Evolutionary conservation across 805 yeast genomes (phyloP).

Genomic region (Nakazawaea laoshanensis): DNA sequence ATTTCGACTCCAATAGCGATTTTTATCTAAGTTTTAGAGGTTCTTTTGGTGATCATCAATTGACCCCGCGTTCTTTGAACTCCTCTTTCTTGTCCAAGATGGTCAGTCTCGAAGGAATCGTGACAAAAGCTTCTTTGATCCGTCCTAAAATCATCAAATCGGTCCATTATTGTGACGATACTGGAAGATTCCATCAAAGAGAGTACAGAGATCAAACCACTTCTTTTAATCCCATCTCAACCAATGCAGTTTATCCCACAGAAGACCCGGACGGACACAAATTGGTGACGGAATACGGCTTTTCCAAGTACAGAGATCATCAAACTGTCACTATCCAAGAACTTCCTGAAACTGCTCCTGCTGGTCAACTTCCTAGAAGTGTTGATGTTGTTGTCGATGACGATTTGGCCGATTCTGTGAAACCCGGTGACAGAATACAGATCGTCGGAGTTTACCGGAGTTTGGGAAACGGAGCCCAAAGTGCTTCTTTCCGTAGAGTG

Average conservation of each 20-base stretch:
- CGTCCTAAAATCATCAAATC: slow-evolving; percentile 88
- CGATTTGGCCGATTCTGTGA: slow-evolving; percentile 83
- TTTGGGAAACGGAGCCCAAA: slow-evolving; percentile 62
- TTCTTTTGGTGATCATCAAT: slow-evolving; percentile 80
- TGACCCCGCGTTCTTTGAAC: slow-evolving; percentile 81
- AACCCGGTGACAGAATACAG: slow-evolving; percentile 95
- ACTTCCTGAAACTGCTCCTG: slow-evolving; percentile 96
- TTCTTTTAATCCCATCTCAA: slow-evolving; percentile 73
- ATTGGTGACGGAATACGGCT: slow-evolving; percentile 85
- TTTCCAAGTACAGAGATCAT: slow-evolving; percentile 86
- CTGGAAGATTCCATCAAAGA: slow-evolving; percentile 80
- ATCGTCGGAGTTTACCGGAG: slow-evolving; percentile 91
- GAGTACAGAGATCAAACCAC: slow-evolving; percentile 92
- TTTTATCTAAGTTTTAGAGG: slow-evolving; percentile 81
- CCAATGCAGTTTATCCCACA: slow-evolving; percentile 84
- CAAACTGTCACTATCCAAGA: slow-evolving; percentile 92
- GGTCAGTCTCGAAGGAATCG: slow-evolving; percentile 90
- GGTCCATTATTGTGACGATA: slow-evolving; percentile 84
- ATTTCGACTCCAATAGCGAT: slow-evolving; percentile 50
- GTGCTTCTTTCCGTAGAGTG: slow-evolving; percentile 73
- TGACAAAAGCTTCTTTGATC: slow-evolving; percentile 86
- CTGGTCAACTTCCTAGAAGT: slow-evolving; percentile 93
- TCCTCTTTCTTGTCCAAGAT: slow-evolving; percentile 71
- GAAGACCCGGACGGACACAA: slow-evolving; percentile 90
- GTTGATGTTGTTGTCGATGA: slow-evolving; percentile 91